These are phyloP conservation scores for Oryza longistaminata DNA, from an alignment of 176 grass and related monocot species.

Conservation along the genomic window DNA sequence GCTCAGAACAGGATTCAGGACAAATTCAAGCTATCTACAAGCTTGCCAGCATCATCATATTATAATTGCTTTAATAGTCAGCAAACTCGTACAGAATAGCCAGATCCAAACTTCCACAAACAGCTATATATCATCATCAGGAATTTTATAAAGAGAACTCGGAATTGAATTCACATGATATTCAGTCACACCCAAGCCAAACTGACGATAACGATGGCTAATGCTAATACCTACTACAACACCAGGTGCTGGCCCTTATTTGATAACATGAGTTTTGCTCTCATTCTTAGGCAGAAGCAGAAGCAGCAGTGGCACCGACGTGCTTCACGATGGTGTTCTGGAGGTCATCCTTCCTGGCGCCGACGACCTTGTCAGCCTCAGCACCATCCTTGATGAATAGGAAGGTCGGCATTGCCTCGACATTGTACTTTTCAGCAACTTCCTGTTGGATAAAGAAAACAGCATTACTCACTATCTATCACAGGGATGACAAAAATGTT, in stretches of 20 bases:
- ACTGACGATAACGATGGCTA: background rate
- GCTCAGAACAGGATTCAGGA: background rate
- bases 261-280: too few relatives aligned
- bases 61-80: background rate
- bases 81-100: background rate
- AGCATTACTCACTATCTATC: background rate
- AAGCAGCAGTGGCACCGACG: background rate
- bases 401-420: slow-evolving; percentile 78
- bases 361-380: slow-evolving; percentile 37
- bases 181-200: slow-evolving; percentile 16
- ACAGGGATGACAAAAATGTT: background rate
- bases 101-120: background rate
- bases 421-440: slow-evolving; percentile 17
- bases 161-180: background rate
- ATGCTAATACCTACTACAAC: background rate
- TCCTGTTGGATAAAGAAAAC: slow-evolving; percentile 31
- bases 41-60: background rate
- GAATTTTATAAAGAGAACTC: background rate
- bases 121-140: background rate
- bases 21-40: background rate
- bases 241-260: slow-evolving; percentile 8
- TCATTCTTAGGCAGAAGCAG: slow-evolving; percentile 19
- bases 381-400: slow-evolving; percentile 44
- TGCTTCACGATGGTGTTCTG: slow-evolving; percentile 21
- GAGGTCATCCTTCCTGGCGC: slow-evolving; percentile 56